Conservation (phyloP, 192 early-diverging fungal species). For the Podila verticillata region DNA sequence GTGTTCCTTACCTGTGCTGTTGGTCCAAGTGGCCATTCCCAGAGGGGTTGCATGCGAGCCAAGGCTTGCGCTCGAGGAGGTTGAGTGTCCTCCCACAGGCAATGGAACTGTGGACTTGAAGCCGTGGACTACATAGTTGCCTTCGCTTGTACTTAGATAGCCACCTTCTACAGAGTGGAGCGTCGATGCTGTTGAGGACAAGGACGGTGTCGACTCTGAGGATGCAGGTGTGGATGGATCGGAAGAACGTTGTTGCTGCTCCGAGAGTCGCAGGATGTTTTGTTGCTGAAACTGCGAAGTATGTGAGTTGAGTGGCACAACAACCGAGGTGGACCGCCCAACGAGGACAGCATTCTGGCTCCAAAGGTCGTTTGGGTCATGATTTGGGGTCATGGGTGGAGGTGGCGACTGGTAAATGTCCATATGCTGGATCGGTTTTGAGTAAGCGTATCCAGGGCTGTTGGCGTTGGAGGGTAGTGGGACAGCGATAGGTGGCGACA, state of each 20-base stretch:
- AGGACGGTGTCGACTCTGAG: not conserved
- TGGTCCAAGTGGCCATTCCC: not conserved
- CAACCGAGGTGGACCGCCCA: not conserved
- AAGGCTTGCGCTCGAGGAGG: no score
- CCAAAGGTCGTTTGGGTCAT: not conserved
- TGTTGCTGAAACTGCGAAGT: not conserved
- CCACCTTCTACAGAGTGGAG: not conserved
- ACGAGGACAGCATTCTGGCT: not conserved
- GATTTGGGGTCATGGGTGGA: not conserved
- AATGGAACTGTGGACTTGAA: no score
- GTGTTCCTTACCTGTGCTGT: not conserved
- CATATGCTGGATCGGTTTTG: not conserved
- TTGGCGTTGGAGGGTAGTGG: not conserved
- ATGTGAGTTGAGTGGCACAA: not conserved
- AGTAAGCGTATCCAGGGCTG: not conserved
- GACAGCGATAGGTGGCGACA: not conserved
- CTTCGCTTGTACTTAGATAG: not conserved
- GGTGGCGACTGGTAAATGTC: conserved; percentile 2
- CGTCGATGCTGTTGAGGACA: not conserved
- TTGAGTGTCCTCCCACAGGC: no score
- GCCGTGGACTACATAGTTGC: not conserved
- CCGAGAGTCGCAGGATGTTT: not conserved
- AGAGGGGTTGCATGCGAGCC: not conserved
- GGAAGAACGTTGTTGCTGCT: not conserved
- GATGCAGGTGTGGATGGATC: not conserved